Conservation (phyloP, 345 rosid species). For the thale cress (Arabidopsis thaliana) region TAIR10.1 NC_003070.9:27510501-27511000, state of each 20-base stretch:
- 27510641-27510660: neutral
- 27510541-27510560: no score
- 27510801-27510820: neutral
- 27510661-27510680: neutral
- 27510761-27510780: neutral
- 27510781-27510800: neutral
- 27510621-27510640: neutral
- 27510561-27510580: no score
- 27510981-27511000: neutral
- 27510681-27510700: neutral
- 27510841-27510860: conserved; percentile 16
- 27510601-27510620: neutral
- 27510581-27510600: no score
- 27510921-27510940: neutral
- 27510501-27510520: neutral
- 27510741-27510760: neutral
- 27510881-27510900: neutral
- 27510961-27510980: neutral
- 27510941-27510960: neutral
- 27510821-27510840: neutral
- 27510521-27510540: no score
- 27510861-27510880: neutral
- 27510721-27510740: neutral
- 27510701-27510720: neutral
- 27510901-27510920: neutral